Base-by-base conservation (phyloP, 108 stramenopile species). In the Parietichytrium sp. region DNA sequence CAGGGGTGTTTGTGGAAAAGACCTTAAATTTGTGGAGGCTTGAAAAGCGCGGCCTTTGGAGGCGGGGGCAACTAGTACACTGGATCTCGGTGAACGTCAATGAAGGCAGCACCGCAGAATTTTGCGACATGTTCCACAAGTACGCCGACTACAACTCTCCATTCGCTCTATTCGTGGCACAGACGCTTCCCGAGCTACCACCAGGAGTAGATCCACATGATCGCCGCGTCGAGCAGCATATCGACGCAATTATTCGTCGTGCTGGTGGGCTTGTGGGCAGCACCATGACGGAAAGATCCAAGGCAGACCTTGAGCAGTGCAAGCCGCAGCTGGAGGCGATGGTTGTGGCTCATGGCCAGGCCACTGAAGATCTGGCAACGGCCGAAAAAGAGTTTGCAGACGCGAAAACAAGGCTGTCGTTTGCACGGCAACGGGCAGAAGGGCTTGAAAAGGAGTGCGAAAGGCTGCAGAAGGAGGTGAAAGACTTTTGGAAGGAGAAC, bases 131-230 rank as follows among this genome's bases (percentile, higher is more conserved):
- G 18, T 72, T 72, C 20, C 38, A 45, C 33, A 25, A n/a, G 42
- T 72, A 72, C 42, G 61, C 38, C 16, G 61, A 72, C 20, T 72
- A 72, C 42, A 72, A 42, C 42, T 18, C 38, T 0, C 20, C 36
- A 25, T 72, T 45, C 42, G 61, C 61, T 16, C 20, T 42, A n/a
- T n/a, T 72, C 15, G 61, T 72, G 10, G 61, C 61, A 1, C 61
- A 72, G 20, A 72, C 23, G 13, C 33, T 72, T 7, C 61, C 61
- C 1, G 61, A 72, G 61, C 33, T 72, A 6, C 61, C 61, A 0
- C 45, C 61, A 12, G 61, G 61, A 10, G 61, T 72, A n/a, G 61
- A 72, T 72, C 61, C 61, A 31, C 38, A 72, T 27, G 61, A 72
- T 45, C 33, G 61, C 6, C 61, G 61, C 33, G 61, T 72, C 23